Evolutionary conservation across 257 asterid species (phyloP), one percentile per base, ranked within the genome.

Genomic region (Ophiorrhiza pumila): DNA sequence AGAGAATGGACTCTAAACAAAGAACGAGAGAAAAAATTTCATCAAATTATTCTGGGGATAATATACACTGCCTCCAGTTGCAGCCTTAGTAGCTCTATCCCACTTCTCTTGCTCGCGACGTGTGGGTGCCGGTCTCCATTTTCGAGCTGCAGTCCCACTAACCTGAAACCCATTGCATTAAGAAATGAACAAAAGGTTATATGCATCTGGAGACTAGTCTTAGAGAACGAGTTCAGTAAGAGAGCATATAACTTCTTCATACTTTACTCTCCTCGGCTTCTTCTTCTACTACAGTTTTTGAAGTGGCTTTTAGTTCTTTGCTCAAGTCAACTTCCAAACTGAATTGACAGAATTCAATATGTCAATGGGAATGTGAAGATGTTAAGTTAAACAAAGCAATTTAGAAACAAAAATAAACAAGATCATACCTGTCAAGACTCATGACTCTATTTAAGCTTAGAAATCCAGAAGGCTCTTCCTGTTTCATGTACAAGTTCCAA

Each of bases 21-120:
- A 72, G 61, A 46, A 76, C 15, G 17, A 42, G 42, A 49, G 49
- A 61, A 55, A 6, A 65, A 66, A 27, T 18, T 20, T 39, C 64
- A 72, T n/a, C 71, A 49, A n/a, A 45, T 66, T 52, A 50, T 32
- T 43, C 0, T 18, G 32, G 31, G 34, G 68, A 61, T 20, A 63
- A 73, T 95, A 59, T 88, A 94, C 98, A 61, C 91, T 91, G 86
- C 98, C 98, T 68, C 97, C 96, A 7, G 93, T 94, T 75, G 98
- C 91, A 71, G 97, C 96, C 83, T 87, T 91, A 52, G 84, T 37
- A 73, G 96, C 98, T 87, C 87, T 83, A 62, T 84, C 92, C 98
- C 98, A 91, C 88, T 90, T 94, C 52, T 91, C 96, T 82, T 77
- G 96, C 86, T 94, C 97, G 5, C 95, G 96, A n/a, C 96, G 87